Evolutionary conservation across 768 basidiomycete species (phyloP).

Genomic region (Lactifluus rugatus): DNA sequence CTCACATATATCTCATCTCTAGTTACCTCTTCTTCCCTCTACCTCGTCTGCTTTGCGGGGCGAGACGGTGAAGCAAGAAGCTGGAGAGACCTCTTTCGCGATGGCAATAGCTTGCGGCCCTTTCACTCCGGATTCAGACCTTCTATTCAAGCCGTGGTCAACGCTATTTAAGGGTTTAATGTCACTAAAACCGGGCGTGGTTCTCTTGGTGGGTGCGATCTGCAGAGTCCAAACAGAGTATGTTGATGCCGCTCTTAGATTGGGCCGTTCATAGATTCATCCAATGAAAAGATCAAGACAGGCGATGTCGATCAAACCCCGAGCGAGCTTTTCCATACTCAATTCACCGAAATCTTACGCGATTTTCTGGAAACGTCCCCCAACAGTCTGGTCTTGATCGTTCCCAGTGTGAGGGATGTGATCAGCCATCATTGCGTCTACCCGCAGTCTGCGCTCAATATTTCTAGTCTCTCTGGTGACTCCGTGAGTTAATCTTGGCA

Average conservation of each 20-base stretch:
- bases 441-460: slow-evolving; percentile 64
- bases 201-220: slow-evolving; percentile 57
- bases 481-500: slow-evolving; percentile 34
- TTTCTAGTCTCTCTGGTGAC: slow-evolving; percentile 34
- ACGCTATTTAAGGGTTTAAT: slow-evolving; percentile 54
- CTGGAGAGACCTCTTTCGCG: slow-evolving; percentile 42
- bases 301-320: slow-evolving; percentile 68
- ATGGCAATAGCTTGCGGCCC: slow-evolving; percentile 79
- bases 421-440: slow-evolving; percentile 72
- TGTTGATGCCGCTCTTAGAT: slow-evolving; percentile 38
- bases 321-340: slow-evolving; percentile 52
- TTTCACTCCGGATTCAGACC: slow-evolving; percentile 69
- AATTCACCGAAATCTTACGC: slow-evolving; percentile 49
- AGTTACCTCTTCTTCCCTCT: slow-evolving; percentile 51
- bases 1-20: neutral
- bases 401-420: slow-evolving; percentile 79
- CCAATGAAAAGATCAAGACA: slow-evolving; percentile 61
- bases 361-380: slow-evolving; percentile 52
- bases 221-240: neutral
- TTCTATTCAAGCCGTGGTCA: slow-evolving; percentile 64
- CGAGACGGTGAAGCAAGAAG: slow-evolving; percentile 29
- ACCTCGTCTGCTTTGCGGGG: slow-evolving; percentile 32
- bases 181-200: slow-evolving; percentile 55
- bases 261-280: slow-evolving; percentile 83
- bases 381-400: slow-evolving; percentile 59